Conservation (phyloP, 2,329 filamentous ascomycete genomes). For the Mollisiaceae sp. region DNA sequence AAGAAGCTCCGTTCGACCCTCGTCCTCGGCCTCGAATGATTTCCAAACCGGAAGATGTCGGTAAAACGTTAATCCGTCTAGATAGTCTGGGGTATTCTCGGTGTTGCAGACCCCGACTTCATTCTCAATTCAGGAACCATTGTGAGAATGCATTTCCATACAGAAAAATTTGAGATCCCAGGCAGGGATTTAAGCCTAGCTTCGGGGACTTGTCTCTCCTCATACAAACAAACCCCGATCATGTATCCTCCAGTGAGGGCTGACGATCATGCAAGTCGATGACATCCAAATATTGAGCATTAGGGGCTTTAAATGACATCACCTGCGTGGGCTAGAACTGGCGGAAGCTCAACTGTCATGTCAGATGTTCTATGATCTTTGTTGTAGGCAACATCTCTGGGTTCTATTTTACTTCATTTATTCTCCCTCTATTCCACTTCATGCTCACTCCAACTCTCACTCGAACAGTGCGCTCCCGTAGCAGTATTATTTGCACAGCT, state of each 20-base stretch:
- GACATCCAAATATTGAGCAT: slow-evolving; percentile 16
- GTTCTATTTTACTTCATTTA: background rate
- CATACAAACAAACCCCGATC: background rate
- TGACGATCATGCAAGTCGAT: slow-evolving; percentile 18
- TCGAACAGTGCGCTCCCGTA: slow-evolving; percentile 19
- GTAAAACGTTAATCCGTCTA: slow-evolving; percentile 28
- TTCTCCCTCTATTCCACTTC: slow-evolving; percentile 7
- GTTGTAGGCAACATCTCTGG: background rate
- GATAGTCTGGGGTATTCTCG: slow-evolving; percentile 4
- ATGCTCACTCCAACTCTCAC: slow-evolving; percentile 20
- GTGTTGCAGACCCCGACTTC: background rate
- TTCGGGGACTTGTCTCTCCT: background rate
- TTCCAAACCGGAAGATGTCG: slow-evolving; percentile 20
- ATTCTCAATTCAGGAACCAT: background rate
- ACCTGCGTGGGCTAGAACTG: slow-evolving; percentile 7
- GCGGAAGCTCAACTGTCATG: background rate
- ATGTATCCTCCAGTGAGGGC: background rate
- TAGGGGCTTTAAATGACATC: slow-evolving; percentile 24
- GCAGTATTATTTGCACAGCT: slow-evolving; percentile 8
- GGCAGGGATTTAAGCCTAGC: background rate
- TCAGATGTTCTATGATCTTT: background rate
- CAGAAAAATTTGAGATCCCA: background rate
- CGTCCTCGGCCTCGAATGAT: slow-evolving; percentile 21
- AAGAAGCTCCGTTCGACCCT: background rate
- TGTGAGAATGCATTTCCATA: background rate